Percentiles rank a stretch among this genome's conserved stretches.
Evolutionary conservation across 208 protist species (phyloP).

Genomic region (Blechomonas ayalai): DNA sequence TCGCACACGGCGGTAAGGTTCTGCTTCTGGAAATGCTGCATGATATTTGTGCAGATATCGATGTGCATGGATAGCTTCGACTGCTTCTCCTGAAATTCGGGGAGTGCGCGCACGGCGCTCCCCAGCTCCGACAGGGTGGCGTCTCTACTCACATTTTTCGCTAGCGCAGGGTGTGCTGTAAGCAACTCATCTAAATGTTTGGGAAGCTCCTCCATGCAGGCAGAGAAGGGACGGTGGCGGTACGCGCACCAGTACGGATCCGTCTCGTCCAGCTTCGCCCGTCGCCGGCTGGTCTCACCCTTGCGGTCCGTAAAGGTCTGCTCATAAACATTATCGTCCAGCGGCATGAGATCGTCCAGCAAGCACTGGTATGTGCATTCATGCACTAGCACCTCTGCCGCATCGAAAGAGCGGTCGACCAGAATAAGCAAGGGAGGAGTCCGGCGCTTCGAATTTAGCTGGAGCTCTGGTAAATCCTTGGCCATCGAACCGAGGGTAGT

Average conservation of each 20-base stretch:
- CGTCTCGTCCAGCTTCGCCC: conserved; percentile 51
- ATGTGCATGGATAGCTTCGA: conserved; percentile 71
- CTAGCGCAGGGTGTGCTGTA: conserved; percentile 44
- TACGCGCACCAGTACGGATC: conserved; percentile 71
- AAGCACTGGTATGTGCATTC: conserved; percentile 83
- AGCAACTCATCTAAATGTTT: conserved; percentile 50
- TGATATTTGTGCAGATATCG: conserved; percentile 74
- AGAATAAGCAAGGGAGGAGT: conserved; percentile 63
- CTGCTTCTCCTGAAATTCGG: conserved; percentile 70
- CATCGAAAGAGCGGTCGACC: conserved; percentile 77
- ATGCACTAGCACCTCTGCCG: conserved; percentile 66
- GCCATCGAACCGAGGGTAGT: conserved; percentile 30
- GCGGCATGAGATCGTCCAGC: conserved; percentile 64
- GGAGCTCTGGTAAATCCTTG: conserved; percentile 24
- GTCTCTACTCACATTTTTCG: conserved; percentile 16
- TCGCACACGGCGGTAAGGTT: conserved; percentile 48
- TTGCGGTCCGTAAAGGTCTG: conserved; percentile 40
- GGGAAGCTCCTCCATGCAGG: conserved; percentile 50
- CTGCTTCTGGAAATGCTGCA: conserved; percentile 46
- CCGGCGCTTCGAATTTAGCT: conserved; percentile 5
- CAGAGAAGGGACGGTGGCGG: conserved; percentile 55
- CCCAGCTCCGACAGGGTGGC: conserved; percentile 31
- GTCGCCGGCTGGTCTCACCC: conserved; percentile 24
- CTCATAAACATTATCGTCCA: conserved; percentile 43
- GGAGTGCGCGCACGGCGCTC: conserved; percentile 48